Conservation (phyloP, 169 alveolate species). For the Miamiensis avidus region DNA sequence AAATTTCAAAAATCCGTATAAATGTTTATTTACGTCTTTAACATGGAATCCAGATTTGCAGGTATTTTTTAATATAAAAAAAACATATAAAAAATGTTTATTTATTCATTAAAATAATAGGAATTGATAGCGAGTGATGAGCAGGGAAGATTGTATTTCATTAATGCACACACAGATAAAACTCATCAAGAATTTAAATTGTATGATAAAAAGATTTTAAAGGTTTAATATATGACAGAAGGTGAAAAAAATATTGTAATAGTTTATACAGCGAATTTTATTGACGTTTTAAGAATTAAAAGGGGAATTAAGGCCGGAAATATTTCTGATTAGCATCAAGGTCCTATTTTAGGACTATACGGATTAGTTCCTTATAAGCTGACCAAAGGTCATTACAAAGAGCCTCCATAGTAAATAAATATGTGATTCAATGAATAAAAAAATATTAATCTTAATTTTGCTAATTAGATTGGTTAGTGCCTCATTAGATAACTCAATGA, state of each 20-base stretch:
- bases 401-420: conserved; percentile 47
- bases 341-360: conserved; percentile 50
- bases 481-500: conserved; percentile 66
- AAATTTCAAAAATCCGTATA: conserved; percentile 63
- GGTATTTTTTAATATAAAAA: too few relatives aligned
- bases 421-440: neutral
- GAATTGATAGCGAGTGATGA: conserved; percentile 69
- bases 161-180: conserved; percentile 71
- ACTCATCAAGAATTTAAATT: conserved; percentile 54
- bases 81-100: too few relatives aligned
- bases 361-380: conserved; percentile 56
- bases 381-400: conserved; percentile 40
- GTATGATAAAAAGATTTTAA: conserved; percentile 37
- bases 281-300: conserved; percentile 52
- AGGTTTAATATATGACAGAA: conserved; percentile 41
- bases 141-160: conserved; percentile 60
- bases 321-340: conserved; percentile 61
- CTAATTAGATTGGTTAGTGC: conserved; percentile 50
- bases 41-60: conserved; percentile 49
- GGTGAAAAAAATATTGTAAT: conserved; percentile 18
- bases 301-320: conserved; percentile 68
- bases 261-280: conserved; percentile 57
- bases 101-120: too few relatives aligned
- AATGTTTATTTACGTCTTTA: conserved; percentile 63
- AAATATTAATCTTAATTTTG: conserved; percentile 3